Evolutionary conservation across 257 asterid genomes (phyloP).

Genomic region (Misopates orontium): DNA sequence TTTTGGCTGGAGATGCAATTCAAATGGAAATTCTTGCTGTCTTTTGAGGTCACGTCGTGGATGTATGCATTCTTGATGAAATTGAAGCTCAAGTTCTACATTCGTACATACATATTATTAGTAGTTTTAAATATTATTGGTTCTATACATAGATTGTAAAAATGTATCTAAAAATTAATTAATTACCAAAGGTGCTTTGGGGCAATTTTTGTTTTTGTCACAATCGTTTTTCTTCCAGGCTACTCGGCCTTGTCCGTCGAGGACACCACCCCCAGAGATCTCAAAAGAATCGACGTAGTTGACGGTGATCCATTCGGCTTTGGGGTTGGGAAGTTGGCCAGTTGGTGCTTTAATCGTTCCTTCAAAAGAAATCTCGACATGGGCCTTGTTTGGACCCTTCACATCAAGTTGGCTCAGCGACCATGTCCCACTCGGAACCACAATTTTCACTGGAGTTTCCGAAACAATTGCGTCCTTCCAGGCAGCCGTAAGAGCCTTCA

Average conservation of each 20-base stretch:
- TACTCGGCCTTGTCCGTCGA: slow-evolving; percentile 38
- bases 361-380: slow-evolving; percentile 24
- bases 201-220: neutral
- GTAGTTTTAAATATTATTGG: no score
- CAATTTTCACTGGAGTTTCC: slow-evolving; percentile 17
- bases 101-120: neutral
- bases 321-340: slow-evolving; percentile 10
- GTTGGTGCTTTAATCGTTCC: slow-evolving; percentile 33
- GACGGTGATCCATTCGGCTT: slow-evolving; percentile 34
- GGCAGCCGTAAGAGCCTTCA: slow-evolving; percentile 33
- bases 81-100: slow-evolving; percentile 20
- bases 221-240: slow-evolving; percentile 40
- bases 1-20: slow-evolving; percentile 12
- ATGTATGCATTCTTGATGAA: slow-evolving; percentile 15
- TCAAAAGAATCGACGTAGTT: slow-evolving; percentile 26
- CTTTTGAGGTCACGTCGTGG: slow-evolving; percentile 20
- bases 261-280: slow-evolving; percentile 35
- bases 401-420: slow-evolving; percentile 16
- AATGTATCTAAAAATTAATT: no score
- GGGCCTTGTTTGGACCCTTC: neutral
- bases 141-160: no score
- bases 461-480: slow-evolving; percentile 38
- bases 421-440: slow-evolving; percentile 38
- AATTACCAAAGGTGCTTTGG: no score
- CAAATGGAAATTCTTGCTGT: slow-evolving; percentile 27